Conservation (phyloP, 2,329 filamentous ascomycete species). For the Macrophomina tecta region DNA sequence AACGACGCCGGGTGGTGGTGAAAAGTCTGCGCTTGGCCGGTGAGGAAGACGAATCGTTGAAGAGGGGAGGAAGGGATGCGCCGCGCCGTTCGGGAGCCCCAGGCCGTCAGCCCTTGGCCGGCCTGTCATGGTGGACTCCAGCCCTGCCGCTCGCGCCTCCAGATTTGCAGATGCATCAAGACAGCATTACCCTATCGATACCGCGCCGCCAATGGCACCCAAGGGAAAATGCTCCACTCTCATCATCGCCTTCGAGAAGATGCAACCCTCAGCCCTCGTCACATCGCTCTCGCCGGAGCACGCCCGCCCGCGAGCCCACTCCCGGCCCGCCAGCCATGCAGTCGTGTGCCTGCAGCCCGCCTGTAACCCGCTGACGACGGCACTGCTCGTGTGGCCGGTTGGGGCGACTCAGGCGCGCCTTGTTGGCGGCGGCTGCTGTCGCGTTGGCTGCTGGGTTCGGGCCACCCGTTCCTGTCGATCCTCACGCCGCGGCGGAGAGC, state of each 20-base stretch:
- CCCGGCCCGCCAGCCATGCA: neutral
- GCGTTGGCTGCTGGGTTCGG: constrained; percentile 7
- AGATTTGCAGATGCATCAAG: constrained; percentile 10
- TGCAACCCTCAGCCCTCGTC: constrained; percentile 11
- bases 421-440: neutral
- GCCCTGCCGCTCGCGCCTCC: constrained; percentile 14
- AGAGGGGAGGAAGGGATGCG: constrained; percentile 8
- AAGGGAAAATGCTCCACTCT: neutral
- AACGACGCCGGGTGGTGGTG: neutral
- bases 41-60: constrained; percentile 7
- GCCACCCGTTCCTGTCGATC: constrained; percentile 27
- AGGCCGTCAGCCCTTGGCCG: constrained; percentile 4
- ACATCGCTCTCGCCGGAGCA: constrained; percentile 10
- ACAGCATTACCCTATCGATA: constrained; percentile 15
- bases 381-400: neutral
- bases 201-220: constrained; percentile 5
- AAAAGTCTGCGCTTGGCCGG: constrained; percentile 21
- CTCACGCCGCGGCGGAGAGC: constrained; percentile 25
- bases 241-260: constrained; percentile 7
- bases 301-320: neutral
- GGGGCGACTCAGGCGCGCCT: neutral
- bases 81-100: neutral
- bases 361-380: neutral
- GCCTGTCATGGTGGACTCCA: constrained; percentile 3
- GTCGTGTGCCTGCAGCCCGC: neutral